These are phyloP conservation scores for Venustampulla echinocandica DNA, from an alignment of 495 filamentous ascomycete genomes.

Conservation along the genomic window DNA sequence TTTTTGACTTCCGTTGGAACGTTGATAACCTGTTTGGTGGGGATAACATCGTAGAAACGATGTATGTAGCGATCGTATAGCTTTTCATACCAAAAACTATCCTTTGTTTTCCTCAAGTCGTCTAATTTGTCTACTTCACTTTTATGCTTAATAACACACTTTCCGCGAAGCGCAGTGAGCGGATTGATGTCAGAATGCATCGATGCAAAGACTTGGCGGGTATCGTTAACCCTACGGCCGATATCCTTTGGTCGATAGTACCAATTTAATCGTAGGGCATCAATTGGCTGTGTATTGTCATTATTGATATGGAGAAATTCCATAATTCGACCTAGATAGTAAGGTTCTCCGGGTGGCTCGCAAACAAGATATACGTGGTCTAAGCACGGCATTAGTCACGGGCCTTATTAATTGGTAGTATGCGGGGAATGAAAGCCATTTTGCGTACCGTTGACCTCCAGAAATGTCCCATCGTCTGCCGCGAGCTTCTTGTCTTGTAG, in stretches of 20 bases:
- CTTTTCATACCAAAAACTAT: constrained; percentile 95
- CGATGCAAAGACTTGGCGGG: constrained; percentile 80
- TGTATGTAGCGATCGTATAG: constrained; percentile 97
- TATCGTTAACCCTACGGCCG: constrained; percentile 80
- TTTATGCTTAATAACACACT: constrained; percentile 79
- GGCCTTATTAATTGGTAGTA: too few species aligned
- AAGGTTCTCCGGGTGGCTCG: constrained; percentile 95
- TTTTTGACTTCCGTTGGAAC: constrained; percentile 90
- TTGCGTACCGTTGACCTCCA: constrained; percentile 83
- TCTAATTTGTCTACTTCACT: constrained; percentile 78
- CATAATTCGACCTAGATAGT: constrained; percentile 96
- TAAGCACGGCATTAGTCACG: constrained; percentile 30
- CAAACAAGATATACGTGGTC: constrained; percentile 97
- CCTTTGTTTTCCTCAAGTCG: constrained; percentile 69
- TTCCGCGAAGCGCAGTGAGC: constrained; percentile 82
- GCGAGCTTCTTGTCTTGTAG: constrained; percentile 70
- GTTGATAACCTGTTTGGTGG: constrained; percentile 86
- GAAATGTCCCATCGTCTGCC: constrained; percentile 82
- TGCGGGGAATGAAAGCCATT: too few species aligned
- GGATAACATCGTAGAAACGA: constrained; percentile 93
- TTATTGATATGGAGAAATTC: constrained; percentile 84
- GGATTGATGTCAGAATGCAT: constrained; percentile 99
- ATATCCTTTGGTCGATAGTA: constrained; percentile 96
- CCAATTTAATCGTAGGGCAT: constrained; percentile 92
- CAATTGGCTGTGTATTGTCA: constrained; percentile 61